A percentile compares a stretch with the other conserved stretches of the same genome.
Evolutionary conservation across 495 filamentous ascomycete species (phyloP).

Genomic region (Neurospora sp.): DNA sequence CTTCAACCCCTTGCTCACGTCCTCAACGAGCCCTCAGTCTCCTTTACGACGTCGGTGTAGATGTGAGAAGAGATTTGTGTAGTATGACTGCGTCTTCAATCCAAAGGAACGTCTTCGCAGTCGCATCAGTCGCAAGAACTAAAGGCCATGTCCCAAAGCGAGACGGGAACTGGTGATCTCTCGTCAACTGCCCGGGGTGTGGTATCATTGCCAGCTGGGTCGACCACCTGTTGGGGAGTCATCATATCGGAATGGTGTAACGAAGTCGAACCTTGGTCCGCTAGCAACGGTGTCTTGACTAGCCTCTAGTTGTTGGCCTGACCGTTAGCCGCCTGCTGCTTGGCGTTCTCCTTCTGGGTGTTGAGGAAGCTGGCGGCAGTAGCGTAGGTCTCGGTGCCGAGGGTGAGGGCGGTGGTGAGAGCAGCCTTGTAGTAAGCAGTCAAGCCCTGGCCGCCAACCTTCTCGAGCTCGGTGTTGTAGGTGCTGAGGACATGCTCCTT

Average conservation of each 20-base stretch:
- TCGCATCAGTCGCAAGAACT: background rate
- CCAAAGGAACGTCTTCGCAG: background rate
- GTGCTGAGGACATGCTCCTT: conserved; percentile 66
- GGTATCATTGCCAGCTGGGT: background rate
- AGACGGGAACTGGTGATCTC: background rate
- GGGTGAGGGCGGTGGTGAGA: conserved; percentile 60
- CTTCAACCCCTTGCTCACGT: background rate
- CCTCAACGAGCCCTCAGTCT: background rate
- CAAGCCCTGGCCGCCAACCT: conserved; percentile 58
- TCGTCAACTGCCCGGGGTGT: background rate
- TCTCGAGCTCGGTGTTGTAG: conserved; percentile 68
- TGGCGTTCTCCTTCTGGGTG: conserved; percentile 51
- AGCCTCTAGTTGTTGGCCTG: conserved; percentile 12
- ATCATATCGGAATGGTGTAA: background rate
- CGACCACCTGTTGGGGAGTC: background rate
- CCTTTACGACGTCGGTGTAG: background rate
- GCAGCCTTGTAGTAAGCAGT: conserved; percentile 63
- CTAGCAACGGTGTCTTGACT: background rate
- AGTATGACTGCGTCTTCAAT: background rate
- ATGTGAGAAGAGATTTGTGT: background rate
- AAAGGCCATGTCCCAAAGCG: background rate
- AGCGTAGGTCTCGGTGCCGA: conserved; percentile 55
- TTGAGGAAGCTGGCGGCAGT: conserved; percentile 47
- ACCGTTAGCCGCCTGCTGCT: conserved; percentile 42
- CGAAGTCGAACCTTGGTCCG: background rate